Evolutionary conservation across 345 rosid species (phyloP).

Genomic region (Psidium friedrichsthalianum): DNA sequence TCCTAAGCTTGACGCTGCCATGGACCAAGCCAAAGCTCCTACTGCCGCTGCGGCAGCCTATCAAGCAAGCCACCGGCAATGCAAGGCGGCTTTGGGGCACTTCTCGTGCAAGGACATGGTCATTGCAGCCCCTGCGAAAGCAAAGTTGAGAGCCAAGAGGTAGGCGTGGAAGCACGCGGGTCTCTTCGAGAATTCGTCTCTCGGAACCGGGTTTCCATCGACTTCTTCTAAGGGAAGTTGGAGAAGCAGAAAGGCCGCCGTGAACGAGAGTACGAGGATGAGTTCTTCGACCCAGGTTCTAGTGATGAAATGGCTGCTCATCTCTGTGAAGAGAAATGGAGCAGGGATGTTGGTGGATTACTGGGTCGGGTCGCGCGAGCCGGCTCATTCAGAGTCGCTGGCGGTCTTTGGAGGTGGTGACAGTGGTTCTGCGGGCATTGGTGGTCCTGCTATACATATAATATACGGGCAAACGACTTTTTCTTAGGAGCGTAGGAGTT

Average conservation of each 20-base stretch:
- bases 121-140: neutral
- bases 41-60: neutral
- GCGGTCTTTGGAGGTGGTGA: neutral
- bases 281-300: neutral
- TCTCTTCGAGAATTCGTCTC: neutral
- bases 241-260: neutral
- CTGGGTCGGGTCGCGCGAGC: neutral
- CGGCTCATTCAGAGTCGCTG: neutral
- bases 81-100: neutral
- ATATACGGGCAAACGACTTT: neutral
- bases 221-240: neutral
- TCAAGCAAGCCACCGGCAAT: neutral
- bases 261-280: neutral
- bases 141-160: neutral
- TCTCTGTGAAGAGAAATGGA: neutral
- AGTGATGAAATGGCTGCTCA: neutral
- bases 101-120: neutral
- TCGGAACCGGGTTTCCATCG: conserved; percentile 1
- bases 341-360: neutral
- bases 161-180: neutral
- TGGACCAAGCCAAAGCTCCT: neutral
- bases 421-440: no score
- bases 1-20: neutral
- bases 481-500: neutral
- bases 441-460: neutral